phyloP scores from a whole-genome alignment of 805 yeast genomes.

The Teunomyces barrocoloradensis region DNA sequence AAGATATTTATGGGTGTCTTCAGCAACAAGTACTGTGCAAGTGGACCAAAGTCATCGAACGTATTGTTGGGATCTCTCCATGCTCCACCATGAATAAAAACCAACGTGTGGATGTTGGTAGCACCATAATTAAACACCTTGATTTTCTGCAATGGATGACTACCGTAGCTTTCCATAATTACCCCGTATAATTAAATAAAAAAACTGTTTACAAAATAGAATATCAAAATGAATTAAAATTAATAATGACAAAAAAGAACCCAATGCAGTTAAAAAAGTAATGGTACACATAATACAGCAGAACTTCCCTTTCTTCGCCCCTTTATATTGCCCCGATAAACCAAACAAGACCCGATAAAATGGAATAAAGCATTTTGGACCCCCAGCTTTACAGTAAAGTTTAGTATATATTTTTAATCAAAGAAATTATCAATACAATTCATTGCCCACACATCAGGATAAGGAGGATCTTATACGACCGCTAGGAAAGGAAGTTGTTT shows the following conservation, averaged over 20 bases:
- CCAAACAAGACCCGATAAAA: neutral
- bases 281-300: neutral
- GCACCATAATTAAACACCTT: slow-evolving; percentile 23
- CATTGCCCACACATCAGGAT: slow-evolving; percentile 5
- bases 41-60: slow-evolving; percentile 46
- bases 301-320: neutral
- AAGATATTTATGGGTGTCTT: slow-evolving; percentile 18
- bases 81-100: slow-evolving; percentile 85
- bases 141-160: slow-evolving; percentile 29
- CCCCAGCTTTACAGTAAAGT: neutral
- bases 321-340: neutral
- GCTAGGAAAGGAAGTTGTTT: slow-evolving; percentile 1
- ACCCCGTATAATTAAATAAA: neutral
- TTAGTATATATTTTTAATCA: slow-evolving; percentile 4
- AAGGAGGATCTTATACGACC: slow-evolving; percentile 3
- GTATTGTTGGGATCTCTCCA: slow-evolving; percentile 76
- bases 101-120: slow-evolving; percentile 25
- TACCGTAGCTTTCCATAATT: slow-evolving; percentile 24
- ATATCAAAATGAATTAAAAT: neutral
- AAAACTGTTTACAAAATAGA: neutral
- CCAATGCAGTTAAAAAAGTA: neutral
- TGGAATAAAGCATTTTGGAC: neutral
- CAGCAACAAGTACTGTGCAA: slow-evolving; percentile 16
- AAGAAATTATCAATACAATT: slow-evolving; percentile 4
- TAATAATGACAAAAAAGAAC: neutral